Evolutionary conservation across 768 basidiomycete species (phyloP).

Genomic region (Psilocybe cyanescens): DNA sequence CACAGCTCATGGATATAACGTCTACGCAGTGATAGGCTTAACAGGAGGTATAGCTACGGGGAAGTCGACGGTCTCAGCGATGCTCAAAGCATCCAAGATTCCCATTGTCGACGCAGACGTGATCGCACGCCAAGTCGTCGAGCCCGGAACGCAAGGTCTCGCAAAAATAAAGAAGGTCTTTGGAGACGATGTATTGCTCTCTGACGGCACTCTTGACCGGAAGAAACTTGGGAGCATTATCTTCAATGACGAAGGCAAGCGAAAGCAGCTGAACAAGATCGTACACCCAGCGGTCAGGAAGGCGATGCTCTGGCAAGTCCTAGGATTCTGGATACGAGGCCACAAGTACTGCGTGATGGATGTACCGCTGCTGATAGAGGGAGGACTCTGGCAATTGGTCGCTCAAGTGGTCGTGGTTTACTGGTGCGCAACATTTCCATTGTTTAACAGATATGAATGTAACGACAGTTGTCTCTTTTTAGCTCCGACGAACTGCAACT

Average conservation of each 20-base stretch:
- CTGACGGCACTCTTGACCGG: constrained; percentile 79
- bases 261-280: constrained; percentile 79
- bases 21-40: constrained; percentile 80
- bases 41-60: constrained; percentile 97
- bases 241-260: constrained; percentile 75
- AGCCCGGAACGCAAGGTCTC: constrained; percentile 80
- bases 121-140: constrained; percentile 84
- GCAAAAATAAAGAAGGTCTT: constrained; percentile 69
- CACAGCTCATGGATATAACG: background rate
- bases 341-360: constrained; percentile 84
- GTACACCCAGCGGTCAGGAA: constrained; percentile 90
- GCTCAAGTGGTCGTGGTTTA: constrained; percentile 88
- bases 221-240: constrained; percentile 83
- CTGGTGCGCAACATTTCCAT: constrained; percentile 58
- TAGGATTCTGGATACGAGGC: constrained; percentile 77
- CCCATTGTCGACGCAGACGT: constrained; percentile 95
- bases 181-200: constrained; percentile 66
- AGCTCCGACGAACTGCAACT: constrained; percentile 88
- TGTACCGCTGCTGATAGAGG: constrained; percentile 91
- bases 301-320: constrained; percentile 71
- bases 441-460: background rate
- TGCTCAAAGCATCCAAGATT: constrained; percentile 67
- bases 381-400: constrained; percentile 82
- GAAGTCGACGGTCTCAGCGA: constrained; percentile 88
- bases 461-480: background rate